These are phyloP conservation scores for Calonectria multiphialidica DNA, from an alignment of 2,329 filamentous ascomycete genomes.

Conservation along the genomic window DNA sequence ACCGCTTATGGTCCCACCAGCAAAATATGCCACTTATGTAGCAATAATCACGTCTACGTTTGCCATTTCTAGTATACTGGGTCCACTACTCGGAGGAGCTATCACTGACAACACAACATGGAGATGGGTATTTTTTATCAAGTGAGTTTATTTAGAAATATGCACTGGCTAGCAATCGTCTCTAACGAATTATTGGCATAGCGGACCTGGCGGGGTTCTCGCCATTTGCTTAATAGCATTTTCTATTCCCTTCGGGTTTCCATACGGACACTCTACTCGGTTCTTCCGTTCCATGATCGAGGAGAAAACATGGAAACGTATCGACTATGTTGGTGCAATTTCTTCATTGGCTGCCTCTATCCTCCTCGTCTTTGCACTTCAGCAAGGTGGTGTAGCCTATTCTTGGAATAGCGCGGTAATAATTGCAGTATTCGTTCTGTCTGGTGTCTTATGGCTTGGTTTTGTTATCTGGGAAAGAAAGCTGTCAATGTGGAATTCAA, in stretches of 20 bases:
- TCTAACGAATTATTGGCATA: neutral
- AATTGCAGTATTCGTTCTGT: slow-evolving; percentile 40
- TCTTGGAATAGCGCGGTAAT: slow-evolving; percentile 56
- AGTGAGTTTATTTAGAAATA: slow-evolving; percentile 37
- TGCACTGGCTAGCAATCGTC: neutral
- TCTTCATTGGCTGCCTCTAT: slow-evolving; percentile 55
- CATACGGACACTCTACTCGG: neutral
- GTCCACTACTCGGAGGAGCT: slow-evolving; percentile 5
- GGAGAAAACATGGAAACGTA: slow-evolving; percentile 10
- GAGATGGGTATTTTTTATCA: slow-evolving; percentile 18
- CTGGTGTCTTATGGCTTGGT: slow-evolving; percentile 10
- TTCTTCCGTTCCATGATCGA: neutral
- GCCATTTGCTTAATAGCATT: slow-evolving; percentile 19
- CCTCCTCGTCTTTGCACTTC: slow-evolving; percentile 59
- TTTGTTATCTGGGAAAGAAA: slow-evolving; percentile 27
- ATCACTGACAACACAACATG: slow-evolving; percentile 7
- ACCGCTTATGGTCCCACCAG: slow-evolving; percentile 23
- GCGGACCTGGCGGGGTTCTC: slow-evolving; percentile 9
- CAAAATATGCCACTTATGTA: slow-evolving; percentile 28
- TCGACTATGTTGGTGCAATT: slow-evolving; percentile 40
- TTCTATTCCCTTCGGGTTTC: slow-evolving; percentile 1
- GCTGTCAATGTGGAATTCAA: neutral
- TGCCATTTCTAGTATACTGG: slow-evolving; percentile 7
- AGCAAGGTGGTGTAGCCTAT: slow-evolving; percentile 57
- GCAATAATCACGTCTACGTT: slow-evolving; percentile 28